A percentile compares a stretch with the other conserved stretches of the same genome.
These are phyloP conservation scores for Fusarium sp. DNA, from an alignment of 2,329 filamentous ascomycete genomes.

Conservation along the genomic window DNA sequence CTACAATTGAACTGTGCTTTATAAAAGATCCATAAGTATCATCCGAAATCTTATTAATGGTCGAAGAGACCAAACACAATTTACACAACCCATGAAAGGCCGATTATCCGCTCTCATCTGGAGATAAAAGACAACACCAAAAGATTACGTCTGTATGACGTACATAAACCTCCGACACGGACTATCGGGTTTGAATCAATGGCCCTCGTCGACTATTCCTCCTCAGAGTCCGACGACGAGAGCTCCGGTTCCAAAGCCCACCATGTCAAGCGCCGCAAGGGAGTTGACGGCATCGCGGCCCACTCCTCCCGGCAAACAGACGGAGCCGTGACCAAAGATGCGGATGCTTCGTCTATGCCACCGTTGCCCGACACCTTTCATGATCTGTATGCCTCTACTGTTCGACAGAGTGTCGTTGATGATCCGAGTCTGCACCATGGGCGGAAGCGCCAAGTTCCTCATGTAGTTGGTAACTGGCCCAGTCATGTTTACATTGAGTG, in stretches of 20 bases:
- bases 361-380: conserved; percentile 85
- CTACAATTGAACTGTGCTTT: neutral
- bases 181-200: conserved; percentile 52
- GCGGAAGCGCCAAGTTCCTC: conserved; percentile 82
- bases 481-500: conserved; percentile 94
- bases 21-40: neutral
- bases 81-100: neutral
- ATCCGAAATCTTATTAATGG: neutral
- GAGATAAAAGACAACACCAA: conserved; percentile 2
- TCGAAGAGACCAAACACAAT: conserved; percentile 1
- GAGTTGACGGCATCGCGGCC: conserved; percentile 34
- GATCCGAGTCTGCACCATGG: conserved; percentile 88
- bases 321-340: conserved; percentile 7
- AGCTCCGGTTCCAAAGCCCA: conserved; percentile 38
- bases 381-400: conserved; percentile 87
- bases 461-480: conserved; percentile 91
- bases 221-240: conserved; percentile 41
- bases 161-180: neutral
- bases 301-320: conserved; percentile 24
- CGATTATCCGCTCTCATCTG: neutral
- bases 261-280: conserved; percentile 55
- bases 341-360: conserved; percentile 61
- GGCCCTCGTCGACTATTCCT: conserved; percentile 73
- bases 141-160: conserved; percentile 9
- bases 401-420: conserved; percentile 81